These are phyloP conservation scores for Bruguiera sexangula DNA, from an alignment of 345 rosid genomes.

Conservation along the genomic window DNA sequence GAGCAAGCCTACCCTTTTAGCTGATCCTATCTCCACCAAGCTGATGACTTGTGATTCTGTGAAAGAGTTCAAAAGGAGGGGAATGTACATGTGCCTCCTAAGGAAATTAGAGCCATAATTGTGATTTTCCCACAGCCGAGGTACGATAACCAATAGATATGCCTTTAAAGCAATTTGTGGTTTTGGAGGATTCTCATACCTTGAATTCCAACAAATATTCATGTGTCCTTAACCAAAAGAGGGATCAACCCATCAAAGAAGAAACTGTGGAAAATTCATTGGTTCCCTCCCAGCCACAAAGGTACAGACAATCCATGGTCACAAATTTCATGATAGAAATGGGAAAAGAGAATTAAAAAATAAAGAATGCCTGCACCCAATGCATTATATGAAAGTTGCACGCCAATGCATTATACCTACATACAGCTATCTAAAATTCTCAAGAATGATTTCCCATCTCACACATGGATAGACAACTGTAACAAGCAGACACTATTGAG, in stretches of 20 bases:
- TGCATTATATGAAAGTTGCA: not conserved
- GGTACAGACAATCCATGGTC: not conserved
- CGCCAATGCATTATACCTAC: not conserved
- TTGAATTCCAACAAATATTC: constrained; percentile 2
- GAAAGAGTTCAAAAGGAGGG: constrained; percentile 8
- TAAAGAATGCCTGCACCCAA: constrained; percentile 4
- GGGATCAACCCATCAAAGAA: not conserved
- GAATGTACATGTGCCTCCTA: constrained; percentile 19
- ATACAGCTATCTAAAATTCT: constrained; percentile 6
- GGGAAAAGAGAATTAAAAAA: constrained; percentile 1
- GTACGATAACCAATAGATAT: constrained; percentile 18
- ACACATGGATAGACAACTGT: constrained; percentile 2
- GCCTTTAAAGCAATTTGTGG: constrained; percentile 20
- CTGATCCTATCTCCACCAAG: constrained; percentile 9
- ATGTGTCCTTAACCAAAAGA: not conserved
- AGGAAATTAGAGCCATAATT: constrained; percentile 16
- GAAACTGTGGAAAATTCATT: not conserved
- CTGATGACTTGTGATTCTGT: not conserved
- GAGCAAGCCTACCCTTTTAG: constrained; percentile 24
- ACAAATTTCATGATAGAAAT: not conserved
- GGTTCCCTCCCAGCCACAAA: not conserved
- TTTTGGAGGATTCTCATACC: constrained; percentile 1
- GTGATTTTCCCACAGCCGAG: constrained; percentile 21
- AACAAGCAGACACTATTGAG: constrained; percentile 13
- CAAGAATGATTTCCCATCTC: constrained; percentile 2